Conservation (phyloP, 1,284 basidiomycete species). For the Puccinia novopanici region DNA sequence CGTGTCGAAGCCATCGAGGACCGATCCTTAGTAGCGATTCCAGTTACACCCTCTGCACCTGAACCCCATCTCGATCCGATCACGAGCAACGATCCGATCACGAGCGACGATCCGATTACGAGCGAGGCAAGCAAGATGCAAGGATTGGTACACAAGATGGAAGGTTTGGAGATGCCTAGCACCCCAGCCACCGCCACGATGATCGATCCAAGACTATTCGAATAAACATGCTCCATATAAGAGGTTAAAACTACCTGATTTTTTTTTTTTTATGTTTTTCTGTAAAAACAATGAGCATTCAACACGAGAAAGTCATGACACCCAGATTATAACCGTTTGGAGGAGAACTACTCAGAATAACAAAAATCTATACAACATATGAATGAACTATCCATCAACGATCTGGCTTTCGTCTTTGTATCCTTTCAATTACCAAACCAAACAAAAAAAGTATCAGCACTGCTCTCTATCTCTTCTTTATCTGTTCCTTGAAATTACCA, state of each 20-base stretch:
- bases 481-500: too few relatives aligned
- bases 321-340: too few relatives aligned
- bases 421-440: neutral
- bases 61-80: neutral
- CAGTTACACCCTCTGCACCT: neutral
- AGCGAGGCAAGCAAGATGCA: neutral
- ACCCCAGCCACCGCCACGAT: neutral
- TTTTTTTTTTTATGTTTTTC: too few relatives aligned
- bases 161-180: neutral
- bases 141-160: neutral
- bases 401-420: neutral
- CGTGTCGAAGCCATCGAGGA: neutral
- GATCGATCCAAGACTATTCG: constrained; percentile 17
- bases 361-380: neutral
- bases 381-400: neutral
- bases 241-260: too few relatives aligned
- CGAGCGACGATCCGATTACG: too few relatives aligned
- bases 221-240: neutral
- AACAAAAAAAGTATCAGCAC: neutral
- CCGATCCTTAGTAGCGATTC: neutral
- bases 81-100: too few relatives aligned
- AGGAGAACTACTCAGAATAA: neutral
- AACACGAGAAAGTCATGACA: too few relatives aligned
- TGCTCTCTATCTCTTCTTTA: neutral
- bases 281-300: too few relatives aligned